Base-by-base conservation (phyloP, 345 rosid genomes). In the Syzygium oleosum region DNA sequence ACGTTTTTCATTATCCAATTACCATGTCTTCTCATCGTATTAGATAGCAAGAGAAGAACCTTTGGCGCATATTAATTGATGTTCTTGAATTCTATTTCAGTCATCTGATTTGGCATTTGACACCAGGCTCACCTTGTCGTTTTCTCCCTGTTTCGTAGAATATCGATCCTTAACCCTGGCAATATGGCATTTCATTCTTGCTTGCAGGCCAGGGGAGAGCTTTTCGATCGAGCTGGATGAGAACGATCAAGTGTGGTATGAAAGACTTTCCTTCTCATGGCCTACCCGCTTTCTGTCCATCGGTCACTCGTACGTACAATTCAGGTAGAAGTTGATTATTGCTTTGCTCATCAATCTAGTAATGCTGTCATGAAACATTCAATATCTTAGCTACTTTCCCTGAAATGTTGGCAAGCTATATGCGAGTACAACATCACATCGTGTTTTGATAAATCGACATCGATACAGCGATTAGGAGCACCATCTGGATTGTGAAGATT, bases 231-330 rank as follows among this genome's bases (percentile, higher is more conserved):
- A 94, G 92, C 93, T 96, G 89, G 98, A 96, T 16, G 95, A 94
- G 88, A 91, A 95, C 84, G 93, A 93, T 79, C 92, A 94, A 89
- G 98, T 96, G n/a, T 97, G 98, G 97, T 93, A 94, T 87, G 99
- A 95, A 92, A 89, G 95, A 65, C 90, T 92, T 52, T 95, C 98
- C 22, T 90, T 96, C 89, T 95, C 97, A 25, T 95, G 94, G 89
- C 98, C 99, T 25, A 97, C 97, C 34, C 94, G 94, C 90, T 93
- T 95, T 90, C 94, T 97, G 87, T 93, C 98, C 84, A 85, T 97
- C 8, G 96, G 96, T 5, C 93, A 94, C 85, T 97, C 99, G 2
- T 95, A 94, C 77, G 97, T 94, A 52, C 93, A 93, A 87, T 78
- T 94, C 15, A 91, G 93, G 93, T 97, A 95, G 89, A 95, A 96